phyloP scores from a whole-genome alignment of 495 filamentous ascomycete species.

The Platismatia glauca region DNA sequence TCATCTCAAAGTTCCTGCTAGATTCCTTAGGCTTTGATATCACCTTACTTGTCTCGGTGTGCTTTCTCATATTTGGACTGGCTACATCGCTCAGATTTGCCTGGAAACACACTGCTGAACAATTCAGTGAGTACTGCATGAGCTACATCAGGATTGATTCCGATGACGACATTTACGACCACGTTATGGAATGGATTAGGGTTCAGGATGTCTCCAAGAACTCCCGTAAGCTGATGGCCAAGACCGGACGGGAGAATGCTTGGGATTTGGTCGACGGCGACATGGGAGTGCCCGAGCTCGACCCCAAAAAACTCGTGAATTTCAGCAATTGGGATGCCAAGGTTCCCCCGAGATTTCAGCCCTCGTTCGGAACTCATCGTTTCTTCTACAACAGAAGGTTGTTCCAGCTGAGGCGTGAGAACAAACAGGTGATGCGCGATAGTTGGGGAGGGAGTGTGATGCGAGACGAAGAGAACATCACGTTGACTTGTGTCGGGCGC shows the following conservation, averaged over 20 bases:
- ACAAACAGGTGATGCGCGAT: constrained; percentile 24
- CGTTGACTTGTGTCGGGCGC: constrained; percentile 40
- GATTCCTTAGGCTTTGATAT: constrained; percentile 61
- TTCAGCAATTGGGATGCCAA: constrained; percentile 39
- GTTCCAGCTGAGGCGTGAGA: constrained; percentile 32
- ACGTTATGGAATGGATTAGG: constrained; percentile 54
- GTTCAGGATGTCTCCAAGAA: constrained; percentile 43
- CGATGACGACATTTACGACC: constrained; percentile 50
- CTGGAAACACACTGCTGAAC: constrained; percentile 33
- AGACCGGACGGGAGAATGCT: constrained; percentile 41
- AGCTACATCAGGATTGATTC: constrained; percentile 46
- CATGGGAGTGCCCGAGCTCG: constrained; percentile 22
- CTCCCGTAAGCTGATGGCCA: constrained; percentile 48
- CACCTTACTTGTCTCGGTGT: constrained; percentile 53
- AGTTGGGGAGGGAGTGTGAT: constrained; percentile 17
- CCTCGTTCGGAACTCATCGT: constrained; percentile 36
- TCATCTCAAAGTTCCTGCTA: constrained; percentile 50
- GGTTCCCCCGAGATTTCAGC: constrained; percentile 40
- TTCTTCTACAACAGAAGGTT: constrained; percentile 35
- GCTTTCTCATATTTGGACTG: constrained; percentile 44
- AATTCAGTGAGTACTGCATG: constrained; percentile 41
- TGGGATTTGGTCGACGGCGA: constrained; percentile 44
- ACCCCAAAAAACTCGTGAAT: constrained; percentile 27
- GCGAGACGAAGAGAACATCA: constrained; percentile 36
- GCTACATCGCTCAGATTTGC: constrained; percentile 44